Evolutionary conservation across 2,329 filamentous ascomycete species (phyloP).

Genomic region (Fusarium torulosum): DNA sequence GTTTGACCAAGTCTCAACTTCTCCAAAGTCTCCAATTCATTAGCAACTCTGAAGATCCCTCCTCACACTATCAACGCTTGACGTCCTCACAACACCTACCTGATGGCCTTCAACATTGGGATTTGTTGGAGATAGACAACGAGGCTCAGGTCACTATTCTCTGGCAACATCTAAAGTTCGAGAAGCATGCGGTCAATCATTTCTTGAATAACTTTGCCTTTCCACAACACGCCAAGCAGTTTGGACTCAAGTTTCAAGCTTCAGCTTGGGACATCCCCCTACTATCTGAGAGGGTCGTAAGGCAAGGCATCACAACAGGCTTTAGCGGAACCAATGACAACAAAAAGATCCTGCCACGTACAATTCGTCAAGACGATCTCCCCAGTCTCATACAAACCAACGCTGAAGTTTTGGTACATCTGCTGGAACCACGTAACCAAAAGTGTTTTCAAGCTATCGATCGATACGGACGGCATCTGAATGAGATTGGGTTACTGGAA

Average conservation of each 20-base stretch:
- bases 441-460: slow-evolving; percentile 55
- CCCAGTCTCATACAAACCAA: slow-evolving; percentile 69
- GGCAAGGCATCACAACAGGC: slow-evolving; percentile 65
- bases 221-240: slow-evolving; percentile 73
- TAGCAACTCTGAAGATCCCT: slow-evolving; percentile 67
- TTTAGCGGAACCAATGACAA: slow-evolving; percentile 81
- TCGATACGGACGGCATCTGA: slow-evolving; percentile 53
- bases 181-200: slow-evolving; percentile 52
- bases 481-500: slow-evolving; percentile 8
- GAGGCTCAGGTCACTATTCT: slow-evolving; percentile 62
- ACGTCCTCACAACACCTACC: slow-evolving; percentile 57
- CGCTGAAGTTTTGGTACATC: slow-evolving; percentile 70
- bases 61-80: slow-evolving; percentile 67
- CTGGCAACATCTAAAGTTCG: slow-evolving; percentile 63
- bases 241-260: slow-evolving; percentile 70
- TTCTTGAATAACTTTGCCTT: slow-evolving; percentile 75
- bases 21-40: slow-evolving; percentile 63
- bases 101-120: slow-evolving; percentile 64
- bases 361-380: slow-evolving; percentile 72
- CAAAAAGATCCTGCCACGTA: slow-evolving; percentile 69
- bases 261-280: slow-evolving; percentile 77
- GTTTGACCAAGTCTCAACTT: slow-evolving; percentile 64
- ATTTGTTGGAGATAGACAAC: slow-evolving; percentile 71
- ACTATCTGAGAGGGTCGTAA: slow-evolving; percentile 36
- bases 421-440: slow-evolving; percentile 66